Conservation (phyloP, 2,329 filamentous ascomycete species). For the Dendryphion nanum region DNA sequence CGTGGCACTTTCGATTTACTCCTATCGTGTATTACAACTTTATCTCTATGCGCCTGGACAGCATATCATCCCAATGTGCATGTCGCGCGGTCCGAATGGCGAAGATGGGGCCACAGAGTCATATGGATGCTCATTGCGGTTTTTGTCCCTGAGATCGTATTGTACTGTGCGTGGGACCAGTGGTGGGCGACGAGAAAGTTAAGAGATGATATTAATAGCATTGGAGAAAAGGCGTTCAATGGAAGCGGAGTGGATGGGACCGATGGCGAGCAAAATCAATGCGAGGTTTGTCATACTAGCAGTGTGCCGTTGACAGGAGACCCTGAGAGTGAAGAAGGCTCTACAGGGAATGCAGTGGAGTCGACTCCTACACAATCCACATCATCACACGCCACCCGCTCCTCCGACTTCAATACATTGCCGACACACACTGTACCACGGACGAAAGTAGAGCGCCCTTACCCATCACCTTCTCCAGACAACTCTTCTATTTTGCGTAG, state of each 20-base stretch:
- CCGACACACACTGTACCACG: too few species aligned
- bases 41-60: constrained; percentile 24
- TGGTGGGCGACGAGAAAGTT: constrained; percentile 13
- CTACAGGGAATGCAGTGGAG: too few species aligned
- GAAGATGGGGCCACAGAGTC: constrained; percentile 4
- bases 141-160: constrained; percentile 18
- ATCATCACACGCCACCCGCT: neutral
- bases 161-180: constrained; percentile 23
- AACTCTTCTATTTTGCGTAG: too few species aligned
- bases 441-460: too few species aligned
- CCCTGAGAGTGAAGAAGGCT: too few species aligned
- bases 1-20: constrained; percentile 22
- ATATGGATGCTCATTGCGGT: constrained; percentile 20
- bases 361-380: neutral
- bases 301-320: too few species aligned
- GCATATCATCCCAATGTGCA: constrained; percentile 25
- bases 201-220: constrained; percentile 7
- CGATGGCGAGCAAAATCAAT: too few species aligned
- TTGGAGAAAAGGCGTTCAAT: constrained; percentile 5
- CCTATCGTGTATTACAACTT: constrained; percentile 19
- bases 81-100: neutral
- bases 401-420: neutral
- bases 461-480: too few species aligned
- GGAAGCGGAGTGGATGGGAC: too few species aligned
- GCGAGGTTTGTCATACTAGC: too few species aligned